phyloP scores from a whole-genome alignment of 306 rosid genomes.

The Malus sieversii region DNA sequence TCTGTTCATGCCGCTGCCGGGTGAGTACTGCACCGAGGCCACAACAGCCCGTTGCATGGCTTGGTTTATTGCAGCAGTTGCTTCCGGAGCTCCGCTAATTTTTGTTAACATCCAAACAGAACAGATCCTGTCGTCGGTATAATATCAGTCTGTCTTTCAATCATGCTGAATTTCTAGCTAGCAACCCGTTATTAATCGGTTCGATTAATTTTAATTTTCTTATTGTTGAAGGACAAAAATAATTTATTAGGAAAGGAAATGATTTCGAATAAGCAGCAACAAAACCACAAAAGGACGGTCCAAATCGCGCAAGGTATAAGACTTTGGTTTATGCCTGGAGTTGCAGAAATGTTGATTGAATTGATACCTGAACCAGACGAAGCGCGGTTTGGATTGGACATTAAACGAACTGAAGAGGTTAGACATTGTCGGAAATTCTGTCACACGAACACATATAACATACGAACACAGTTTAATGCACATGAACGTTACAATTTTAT shows the following conservation, averaged over 20 bases:
- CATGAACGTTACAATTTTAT: neutral
- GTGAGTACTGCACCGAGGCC: constrained; percentile 40
- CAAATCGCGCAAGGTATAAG: constrained; percentile 49
- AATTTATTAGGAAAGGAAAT: constrained; percentile 20
- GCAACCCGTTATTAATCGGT: neutral
- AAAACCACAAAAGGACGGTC: neutral
- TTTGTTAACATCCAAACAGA: constrained; percentile 76
- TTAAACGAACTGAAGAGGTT: constrained; percentile 58
- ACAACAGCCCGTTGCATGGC: constrained; percentile 66
- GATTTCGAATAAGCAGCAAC: constrained; percentile 14
- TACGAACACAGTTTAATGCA: neutral
- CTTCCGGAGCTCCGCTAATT: constrained; percentile 68
- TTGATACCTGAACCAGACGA: constrained; percentile 44
- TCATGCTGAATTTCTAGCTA: neutral
- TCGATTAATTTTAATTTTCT: neutral
- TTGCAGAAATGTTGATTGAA: constrained; percentile 41
- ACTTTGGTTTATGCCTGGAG: constrained; percentile 73
- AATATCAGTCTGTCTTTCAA: neutral
- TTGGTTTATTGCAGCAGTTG: constrained; percentile 66
- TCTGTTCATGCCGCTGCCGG: constrained; percentile 42
- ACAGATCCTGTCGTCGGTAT: constrained; percentile 33
- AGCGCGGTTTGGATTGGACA: constrained; percentile 57
- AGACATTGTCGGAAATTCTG: neutral
- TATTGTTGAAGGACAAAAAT: constrained; percentile 26
- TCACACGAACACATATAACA: neutral